These are phyloP conservation scores for Lichtheimia ramosa DNA, from an alignment of 371 early-diverging fungal genomes.

Conservation along the genomic window DNA sequence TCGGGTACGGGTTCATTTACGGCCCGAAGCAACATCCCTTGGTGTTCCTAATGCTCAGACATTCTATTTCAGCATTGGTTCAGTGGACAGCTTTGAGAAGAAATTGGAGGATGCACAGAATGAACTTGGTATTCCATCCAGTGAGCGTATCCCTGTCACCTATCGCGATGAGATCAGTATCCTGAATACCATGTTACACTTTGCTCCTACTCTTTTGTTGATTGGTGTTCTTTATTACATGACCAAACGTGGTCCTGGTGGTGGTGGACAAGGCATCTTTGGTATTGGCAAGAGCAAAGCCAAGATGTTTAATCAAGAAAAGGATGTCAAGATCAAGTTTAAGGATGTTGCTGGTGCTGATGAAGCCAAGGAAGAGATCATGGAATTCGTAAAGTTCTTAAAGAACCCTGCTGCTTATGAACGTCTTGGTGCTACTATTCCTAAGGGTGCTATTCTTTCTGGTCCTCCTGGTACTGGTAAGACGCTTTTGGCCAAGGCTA, in stretches of 20 bases:
- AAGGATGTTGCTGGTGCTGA: conserved; percentile 99
- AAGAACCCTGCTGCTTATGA: conserved; percentile 98
- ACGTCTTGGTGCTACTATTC: conserved; percentile 98
- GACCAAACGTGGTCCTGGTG: conserved; percentile 77
- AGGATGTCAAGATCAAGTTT: conserved; percentile 93
- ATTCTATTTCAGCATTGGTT: conserved; percentile 89
- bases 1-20: conserved; percentile 78
- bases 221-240: conserved; percentile 88
- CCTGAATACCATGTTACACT: conserved; percentile 72
- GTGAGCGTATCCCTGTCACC: conserved; percentile 88
- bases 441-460: conserved; percentile 97
- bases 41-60: conserved; percentile 33
- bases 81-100: conserved; percentile 94
- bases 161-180: conserved; percentile 81
- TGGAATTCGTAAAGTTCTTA: conserved; percentile 99
- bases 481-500: conserved; percentile 98
- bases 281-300: conserved; percentile 96
- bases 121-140: conserved; percentile 87
- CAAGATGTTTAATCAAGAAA: conserved; percentile 95
- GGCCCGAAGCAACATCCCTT: conserved; percentile 65
- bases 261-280: conserved; percentile 83
- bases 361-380: conserved; percentile 99
- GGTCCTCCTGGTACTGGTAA: conserved; percentile 99
- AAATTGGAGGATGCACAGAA: conserved; percentile 88
- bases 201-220: conserved; percentile 91